A percentile compares a stretch with the other conserved stretches of the same genome.
Evolutionary conservation across 2,329 filamentous ascomycete genomes (phyloP).

Genomic region (Hirsutella rhossiliensis): DNA sequence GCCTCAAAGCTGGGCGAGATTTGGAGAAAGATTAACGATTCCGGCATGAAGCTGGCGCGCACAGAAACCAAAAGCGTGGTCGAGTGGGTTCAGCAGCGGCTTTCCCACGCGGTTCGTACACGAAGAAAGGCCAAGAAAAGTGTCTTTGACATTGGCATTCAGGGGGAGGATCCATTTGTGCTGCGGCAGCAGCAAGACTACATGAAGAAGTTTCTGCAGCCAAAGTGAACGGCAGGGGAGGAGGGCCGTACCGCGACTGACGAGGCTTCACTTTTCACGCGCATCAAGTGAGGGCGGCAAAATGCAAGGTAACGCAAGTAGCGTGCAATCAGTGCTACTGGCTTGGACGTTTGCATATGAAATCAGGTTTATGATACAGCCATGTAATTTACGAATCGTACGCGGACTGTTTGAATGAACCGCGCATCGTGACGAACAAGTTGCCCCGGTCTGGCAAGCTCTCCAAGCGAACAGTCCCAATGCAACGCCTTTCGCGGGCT

Average conservation of each 20-base stretch:
- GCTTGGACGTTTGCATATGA: background rate
- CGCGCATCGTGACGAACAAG: slow-evolving; percentile 10
- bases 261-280: background rate
- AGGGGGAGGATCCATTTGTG: slow-evolving; percentile 23
- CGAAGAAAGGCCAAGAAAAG: slow-evolving; percentile 40
- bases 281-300: background rate
- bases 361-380: slow-evolving; percentile 15
- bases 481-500: background rate
- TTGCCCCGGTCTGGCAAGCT: background rate
- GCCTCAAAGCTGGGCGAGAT: slow-evolving; percentile 44
- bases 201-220: slow-evolving; percentile 34
- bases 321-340: slow-evolving; percentile 5
- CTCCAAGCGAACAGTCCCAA: background rate
- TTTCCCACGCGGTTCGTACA: slow-evolving; percentile 60
- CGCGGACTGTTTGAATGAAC: slow-evolving; percentile 12
- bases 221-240: slow-evolving; percentile 8
- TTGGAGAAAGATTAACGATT: slow-evolving; percentile 55
- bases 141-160: slow-evolving; percentile 30
- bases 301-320: background rate
- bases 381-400: slow-evolving; percentile 13
- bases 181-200: slow-evolving; percentile 36
- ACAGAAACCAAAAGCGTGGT: slow-evolving; percentile 68
- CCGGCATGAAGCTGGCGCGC: slow-evolving; percentile 58
- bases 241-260: slow-evolving; percentile 7
- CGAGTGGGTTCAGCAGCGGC: slow-evolving; percentile 61